Evolutionary conservation across 116 monocot species (phyloP), one percentile per base, ranked within the genome.

Genomic region (Iris pallida): DNA sequence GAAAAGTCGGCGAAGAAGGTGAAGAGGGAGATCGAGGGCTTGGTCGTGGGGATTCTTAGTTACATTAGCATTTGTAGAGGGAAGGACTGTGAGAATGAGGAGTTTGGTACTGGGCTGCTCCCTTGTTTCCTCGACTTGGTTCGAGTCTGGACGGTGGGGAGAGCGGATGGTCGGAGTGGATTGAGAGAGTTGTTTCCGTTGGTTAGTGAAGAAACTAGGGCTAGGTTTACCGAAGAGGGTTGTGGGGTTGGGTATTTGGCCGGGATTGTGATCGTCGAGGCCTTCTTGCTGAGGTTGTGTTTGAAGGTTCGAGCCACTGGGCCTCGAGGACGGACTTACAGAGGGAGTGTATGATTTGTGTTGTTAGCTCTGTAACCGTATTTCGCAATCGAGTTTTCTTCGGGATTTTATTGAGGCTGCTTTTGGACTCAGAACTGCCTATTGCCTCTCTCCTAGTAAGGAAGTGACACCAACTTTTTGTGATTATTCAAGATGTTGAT

Each of bases 21-120:
- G 20, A 80, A 66, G 75, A 80, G 51, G 63, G 91, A 96, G 49
- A 70, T 85, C 7, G 78, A 90, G 70, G 16, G 49, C 16, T 64
- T 97, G 73, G 75, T 85, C 6, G 92, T 92, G 45, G 87, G 76
- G 5, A 54, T 87, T 14, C 17, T 87, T 10, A 82, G 97, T 30
- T 92, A 89, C 70, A 76, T 97, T 49, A 85, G 97, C 60, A 90
- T 97, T 69, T 97, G 90, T 57, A 70, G 89, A 17, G 76, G 80
- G 47, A 82, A 75, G 64, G 63, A 61, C 5, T 42, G 42, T 15
- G 55, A 65, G 8, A 54, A 62, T 2, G 57, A 51, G 15, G 76
- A 66, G 2, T 30, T 43, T 53, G 55, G 57, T 46, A 10, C n/a
- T 17, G 47, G 42, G 42, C 60, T 86, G 76, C 74, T 79, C 6